Conservation (phyloP, 768 basidiomycete genomes). For the Cystobasidium onofrii region DNA sequence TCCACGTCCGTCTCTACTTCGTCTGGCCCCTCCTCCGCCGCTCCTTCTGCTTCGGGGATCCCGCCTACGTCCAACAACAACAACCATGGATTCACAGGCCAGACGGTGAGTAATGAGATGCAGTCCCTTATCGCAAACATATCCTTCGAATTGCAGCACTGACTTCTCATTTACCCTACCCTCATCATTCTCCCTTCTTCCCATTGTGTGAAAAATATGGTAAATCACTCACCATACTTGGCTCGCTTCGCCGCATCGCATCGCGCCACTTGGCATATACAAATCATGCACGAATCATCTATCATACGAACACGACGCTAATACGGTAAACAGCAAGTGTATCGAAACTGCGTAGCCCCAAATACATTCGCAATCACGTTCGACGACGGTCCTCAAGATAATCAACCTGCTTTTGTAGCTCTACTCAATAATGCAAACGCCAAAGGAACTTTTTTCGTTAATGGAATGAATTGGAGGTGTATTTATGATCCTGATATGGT, state of each 20-base stretch:
- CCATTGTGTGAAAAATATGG: too few relatives aligned
- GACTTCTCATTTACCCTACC: too few relatives aligned
- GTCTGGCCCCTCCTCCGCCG: background rate
- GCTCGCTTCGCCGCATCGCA: too few relatives aligned
- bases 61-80: background rate
- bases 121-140: too few relatives aligned
- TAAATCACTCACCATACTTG: too few relatives aligned
- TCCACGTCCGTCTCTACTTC: background rate
- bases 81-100: background rate
- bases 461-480: constrained; percentile 30
- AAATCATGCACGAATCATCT: too few relatives aligned
- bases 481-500: constrained; percentile 30
- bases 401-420: constrained; percentile 10
- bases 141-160: too few relatives aligned
- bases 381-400: constrained; percentile 38
- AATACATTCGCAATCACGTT: constrained; percentile 35
- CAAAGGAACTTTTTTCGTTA: constrained; percentile 35
- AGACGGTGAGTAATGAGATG: background rate
- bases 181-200: too few relatives aligned
- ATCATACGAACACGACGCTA: too few relatives aligned
- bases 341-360: background rate
- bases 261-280: too few relatives aligned
- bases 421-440: background rate
- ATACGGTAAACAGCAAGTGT: background rate
- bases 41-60: background rate